phyloP scores from a whole-genome alignment of 169 alveolate genomes.

The Eimeria falciformis region DNA sequence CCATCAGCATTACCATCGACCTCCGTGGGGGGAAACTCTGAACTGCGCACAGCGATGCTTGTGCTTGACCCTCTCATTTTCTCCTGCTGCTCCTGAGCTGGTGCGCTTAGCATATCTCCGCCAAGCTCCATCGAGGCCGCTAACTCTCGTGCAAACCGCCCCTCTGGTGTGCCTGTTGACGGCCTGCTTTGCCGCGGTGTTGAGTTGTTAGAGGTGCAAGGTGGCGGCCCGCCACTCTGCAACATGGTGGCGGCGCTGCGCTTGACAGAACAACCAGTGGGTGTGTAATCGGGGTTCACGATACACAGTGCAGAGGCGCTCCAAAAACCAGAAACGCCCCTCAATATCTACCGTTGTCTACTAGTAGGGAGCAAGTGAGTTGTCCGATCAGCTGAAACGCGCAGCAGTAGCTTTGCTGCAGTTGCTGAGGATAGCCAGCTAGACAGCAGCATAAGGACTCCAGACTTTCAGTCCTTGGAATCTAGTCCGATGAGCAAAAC shows the following conservation, averaged over 20 bases:
- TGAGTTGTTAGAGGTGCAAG: background rate
- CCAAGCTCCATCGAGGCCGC: background rate
- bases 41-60: no score
- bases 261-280: no score
- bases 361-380: background rate
- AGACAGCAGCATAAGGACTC: background rate
- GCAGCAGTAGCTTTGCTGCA: background rate
- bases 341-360: background rate
- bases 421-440: background rate
- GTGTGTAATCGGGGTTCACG: no score
- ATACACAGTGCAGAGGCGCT: no score
- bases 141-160: slow-evolving; percentile 35
- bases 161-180: background rate
- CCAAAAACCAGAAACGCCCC: background rate
- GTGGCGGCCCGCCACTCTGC: background rate
- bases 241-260: background rate
- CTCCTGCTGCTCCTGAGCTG: background rate
- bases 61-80: no score
- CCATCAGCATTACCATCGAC: no score
- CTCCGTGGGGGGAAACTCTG: no score
- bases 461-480: background rate
- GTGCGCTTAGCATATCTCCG: background rate
- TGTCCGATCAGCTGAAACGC: background rate
- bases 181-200: background rate
- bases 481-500: no score